Percentiles rank a stretch among this genome's conserved stretches.
phyloP scores from a whole-genome alignment of 345 rosid species.

The Syzygium jambos region DNA sequence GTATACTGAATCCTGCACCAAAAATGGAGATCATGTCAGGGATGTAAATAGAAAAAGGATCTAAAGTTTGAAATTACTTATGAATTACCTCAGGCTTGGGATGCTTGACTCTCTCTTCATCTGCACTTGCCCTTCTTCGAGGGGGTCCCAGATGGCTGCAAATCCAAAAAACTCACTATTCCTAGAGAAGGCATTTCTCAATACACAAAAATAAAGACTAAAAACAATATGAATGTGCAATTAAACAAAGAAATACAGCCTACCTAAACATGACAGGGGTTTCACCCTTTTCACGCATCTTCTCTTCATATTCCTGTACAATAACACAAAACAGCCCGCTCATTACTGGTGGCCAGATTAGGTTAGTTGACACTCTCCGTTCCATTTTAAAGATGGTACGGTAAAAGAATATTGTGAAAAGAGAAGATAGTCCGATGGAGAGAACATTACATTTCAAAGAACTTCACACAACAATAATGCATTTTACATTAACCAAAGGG shows the following conservation, averaged over 20 bases:
- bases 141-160: constrained; percentile 91
- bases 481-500: background rate
- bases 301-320: constrained; percentile 77
- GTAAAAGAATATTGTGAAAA: background rate
- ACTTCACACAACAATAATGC: background rate
- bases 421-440: background rate
- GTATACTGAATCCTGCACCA: constrained; percentile 88
- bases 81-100: constrained; percentile 77
- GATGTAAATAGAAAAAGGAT: background rate
- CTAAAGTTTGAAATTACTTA: background rate
- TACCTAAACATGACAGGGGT: constrained; percentile 97
- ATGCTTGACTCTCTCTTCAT: constrained; percentile 77
- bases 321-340: background rate
- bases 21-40: background rate
- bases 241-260: background rate
- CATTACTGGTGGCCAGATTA: background rate
- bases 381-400: background rate
- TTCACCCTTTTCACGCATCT: constrained; percentile 95
- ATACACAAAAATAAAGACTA: background rate
- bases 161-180: constrained; percentile 3
- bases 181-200: background rate
- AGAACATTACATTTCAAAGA: background rate
- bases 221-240: constrained; percentile 1
- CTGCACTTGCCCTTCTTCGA: constrained; percentile 63
- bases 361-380: background rate